Base-by-base conservation (phyloP, 2,329 filamentous ascomycete species). In the Fusarium globosum region DNA sequence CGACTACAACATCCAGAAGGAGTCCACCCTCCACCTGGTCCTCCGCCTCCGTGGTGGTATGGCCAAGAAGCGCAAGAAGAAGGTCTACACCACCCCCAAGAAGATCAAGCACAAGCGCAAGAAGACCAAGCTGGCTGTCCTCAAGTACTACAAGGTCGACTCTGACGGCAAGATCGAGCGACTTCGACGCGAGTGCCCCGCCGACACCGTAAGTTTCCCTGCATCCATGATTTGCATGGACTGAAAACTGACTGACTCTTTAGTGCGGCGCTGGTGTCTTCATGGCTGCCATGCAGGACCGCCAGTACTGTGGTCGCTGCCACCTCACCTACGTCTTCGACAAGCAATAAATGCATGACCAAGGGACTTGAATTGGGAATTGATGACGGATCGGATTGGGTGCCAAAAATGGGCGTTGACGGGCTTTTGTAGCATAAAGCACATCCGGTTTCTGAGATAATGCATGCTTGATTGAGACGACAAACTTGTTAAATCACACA, bases 91-190 rank as follows among this genome's bases (percentile, higher is more conserved):
- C 86, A 99, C 96, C 83, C 96, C 96, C 86, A 99, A 99, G 95
- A 99, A 99, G 95, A 99, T 99, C 93, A 99, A 99, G 96, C 96
- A 99, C 93, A 99, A 99, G 95, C 93, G 95, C 90, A 99, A 98
- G 95, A 99, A 99, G 96, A 97, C 94, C 92, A 99, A 99, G 93
- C 90, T 99, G 86, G 96, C 96, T 83, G 96, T 99, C 81, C 95
- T 99, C 87, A 99, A 99, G 93, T 99, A 99, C 94, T 99, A 99
- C 94, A 99, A 99, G 94, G 96, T 99, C 82, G 96, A 98, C 87
- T 94, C 94, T 82, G 96, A 99, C 83, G 96, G 97, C 88, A 98
- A 98, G 93, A 98, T 99, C 82, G 96, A 99, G 93, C 96, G 96
- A 84, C 93, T 99, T 80, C 92, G 97, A 85, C 92, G 96, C 87